Percentiles rank a stretch among this genome's conserved stretches.
Conservation (phyloP, 2,329 filamentous ascomycete genomes). For the Diaporthe citrichinensis region DNA sequence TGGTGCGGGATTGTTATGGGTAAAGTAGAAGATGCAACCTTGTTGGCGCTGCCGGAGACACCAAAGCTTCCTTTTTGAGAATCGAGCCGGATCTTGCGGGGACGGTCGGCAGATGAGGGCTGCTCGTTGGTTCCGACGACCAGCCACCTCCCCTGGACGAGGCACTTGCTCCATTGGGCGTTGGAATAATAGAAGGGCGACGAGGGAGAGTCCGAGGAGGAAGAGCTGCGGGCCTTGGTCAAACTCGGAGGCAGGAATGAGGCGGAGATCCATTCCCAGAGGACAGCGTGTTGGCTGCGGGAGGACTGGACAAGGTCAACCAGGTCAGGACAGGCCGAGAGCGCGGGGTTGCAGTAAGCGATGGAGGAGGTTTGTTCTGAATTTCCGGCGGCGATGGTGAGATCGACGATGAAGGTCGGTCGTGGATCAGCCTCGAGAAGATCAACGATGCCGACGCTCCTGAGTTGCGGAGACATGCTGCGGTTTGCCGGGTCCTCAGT, state of each 20-base stretch:
- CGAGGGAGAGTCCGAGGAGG: slow-evolving; percentile 41
- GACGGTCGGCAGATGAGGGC: slow-evolving; percentile 42
- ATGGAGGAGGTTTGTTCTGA: slow-evolving; percentile 39
- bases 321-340: slow-evolving; percentile 44
- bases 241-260: slow-evolving; percentile 33
- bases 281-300: slow-evolving; percentile 43
- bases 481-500: slow-evolving; percentile 33
- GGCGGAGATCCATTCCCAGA: slow-evolving; percentile 50
- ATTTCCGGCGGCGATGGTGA: slow-evolving; percentile 35
- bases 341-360: slow-evolving; percentile 50
- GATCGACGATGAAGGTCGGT: slow-evolving; percentile 52
- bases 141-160: slow-evolving; percentile 51
- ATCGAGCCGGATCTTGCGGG: slow-evolving; percentile 44
- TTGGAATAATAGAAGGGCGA: slow-evolving; percentile 47
- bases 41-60: slow-evolving; percentile 38
- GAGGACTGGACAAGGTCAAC: slow-evolving; percentile 45
- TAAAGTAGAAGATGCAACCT: slow-evolving; percentile 32
- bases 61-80: slow-evolving; percentile 41
- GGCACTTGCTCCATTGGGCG: slow-evolving; percentile 51
- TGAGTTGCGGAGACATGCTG: slow-evolving; percentile 41
- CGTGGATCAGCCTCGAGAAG: slow-evolving; percentile 56
- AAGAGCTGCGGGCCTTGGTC: slow-evolving; percentile 39
- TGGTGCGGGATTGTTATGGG: slow-evolving; percentile 37
- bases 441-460: slow-evolving; percentile 52
- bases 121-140: slow-evolving; percentile 53